phyloP scores from a whole-genome alignment of 2,329 filamentous ascomycete species.

The Calonectria pteridis region DNA sequence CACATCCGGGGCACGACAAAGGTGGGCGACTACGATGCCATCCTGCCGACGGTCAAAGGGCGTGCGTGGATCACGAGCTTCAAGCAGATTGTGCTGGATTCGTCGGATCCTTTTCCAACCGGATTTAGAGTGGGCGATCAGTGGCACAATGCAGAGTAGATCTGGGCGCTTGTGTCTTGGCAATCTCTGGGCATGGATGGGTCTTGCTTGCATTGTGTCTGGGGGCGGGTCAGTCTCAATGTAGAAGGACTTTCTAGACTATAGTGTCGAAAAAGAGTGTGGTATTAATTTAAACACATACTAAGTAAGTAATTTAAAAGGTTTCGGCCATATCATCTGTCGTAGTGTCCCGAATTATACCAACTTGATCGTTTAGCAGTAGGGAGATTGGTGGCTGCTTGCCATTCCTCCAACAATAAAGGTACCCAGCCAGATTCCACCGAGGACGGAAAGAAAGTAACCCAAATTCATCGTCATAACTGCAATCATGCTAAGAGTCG shows the following conservation, averaged over 20 bases:
- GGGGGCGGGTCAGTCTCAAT: neutral
- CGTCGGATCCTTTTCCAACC: constrained; percentile 17
- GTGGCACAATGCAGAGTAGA: neutral
- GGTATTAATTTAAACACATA: neutral
- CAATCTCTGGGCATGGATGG: neutral
- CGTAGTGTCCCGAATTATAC: neutral
- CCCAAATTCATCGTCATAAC: constrained; percentile 13
- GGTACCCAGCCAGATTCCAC: constrained; percentile 8
- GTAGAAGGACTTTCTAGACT: neutral
- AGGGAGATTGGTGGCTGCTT: neutral
- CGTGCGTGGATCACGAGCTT: constrained; percentile 23
- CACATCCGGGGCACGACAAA: constrained; percentile 12
- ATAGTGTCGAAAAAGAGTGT: neutral
- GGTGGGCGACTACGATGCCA: constrained; percentile 3
- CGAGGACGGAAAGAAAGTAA: neutral
- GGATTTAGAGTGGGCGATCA: constrained; percentile 15
- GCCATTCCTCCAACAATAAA: neutral
- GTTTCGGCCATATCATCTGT: neutral
- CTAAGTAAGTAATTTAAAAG: neutral
- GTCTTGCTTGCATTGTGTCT: neutral
- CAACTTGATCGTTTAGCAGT: neutral
- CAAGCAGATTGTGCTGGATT: constrained; percentile 22
- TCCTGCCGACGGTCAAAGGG: constrained; percentile 14
- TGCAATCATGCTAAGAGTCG: neutral
- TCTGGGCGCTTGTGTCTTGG: neutral